These are phyloP conservation scores for Trichoderma sp. DNA, from an alignment of 2,329 filamentous ascomycete genomes.

Conservation along the genomic window DNA sequence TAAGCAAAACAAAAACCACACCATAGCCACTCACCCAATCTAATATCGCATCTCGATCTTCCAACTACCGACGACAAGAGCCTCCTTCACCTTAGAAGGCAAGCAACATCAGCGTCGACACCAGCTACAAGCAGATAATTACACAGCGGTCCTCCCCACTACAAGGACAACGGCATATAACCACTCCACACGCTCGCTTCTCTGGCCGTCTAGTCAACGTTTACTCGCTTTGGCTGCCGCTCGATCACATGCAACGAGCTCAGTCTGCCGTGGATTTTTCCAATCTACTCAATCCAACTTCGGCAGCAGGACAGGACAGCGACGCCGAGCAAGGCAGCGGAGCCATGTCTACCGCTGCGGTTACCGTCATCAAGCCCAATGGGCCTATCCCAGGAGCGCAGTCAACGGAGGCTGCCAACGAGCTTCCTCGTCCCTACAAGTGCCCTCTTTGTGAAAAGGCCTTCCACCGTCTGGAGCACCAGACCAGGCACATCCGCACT, in stretches of 20 bases:
- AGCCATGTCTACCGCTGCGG: constrained; percentile 54
- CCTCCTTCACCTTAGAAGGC: not conserved
- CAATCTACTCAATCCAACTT: constrained; percentile 68
- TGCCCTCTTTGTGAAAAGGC: constrained; percentile 98
- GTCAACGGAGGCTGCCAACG: constrained; percentile 55
- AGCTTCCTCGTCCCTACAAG: constrained; percentile 96
- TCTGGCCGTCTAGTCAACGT: not conserved
- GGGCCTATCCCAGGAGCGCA: constrained; percentile 64
- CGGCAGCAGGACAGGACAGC: constrained; percentile 29
- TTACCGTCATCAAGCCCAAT: constrained; percentile 62
- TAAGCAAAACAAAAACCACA: constrained; percentile 3
- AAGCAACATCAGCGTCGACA: not conserved
- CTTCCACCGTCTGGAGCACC: constrained; percentile 96
- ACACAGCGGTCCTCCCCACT: not conserved
- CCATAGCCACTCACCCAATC: not conserved
- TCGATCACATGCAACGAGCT: constrained; percentile 72
- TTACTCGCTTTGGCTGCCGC: not conserved
- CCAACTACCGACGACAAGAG: constrained; percentile 8
- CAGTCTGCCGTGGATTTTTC: constrained; percentile 73
- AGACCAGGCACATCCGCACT: constrained; percentile 87
- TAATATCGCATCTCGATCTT: constrained; percentile 4
- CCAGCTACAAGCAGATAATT: not conserved
- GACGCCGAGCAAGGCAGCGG: constrained; percentile 36
- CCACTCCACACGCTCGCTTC: constrained; percentile 1
- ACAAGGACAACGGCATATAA: not conserved